Percentiles rank a stretch among this genome's conserved stretches.
Evolutionary conservation across 106 monocot species (phyloP).

Genomic region (Dendrobium nobile): DNA sequence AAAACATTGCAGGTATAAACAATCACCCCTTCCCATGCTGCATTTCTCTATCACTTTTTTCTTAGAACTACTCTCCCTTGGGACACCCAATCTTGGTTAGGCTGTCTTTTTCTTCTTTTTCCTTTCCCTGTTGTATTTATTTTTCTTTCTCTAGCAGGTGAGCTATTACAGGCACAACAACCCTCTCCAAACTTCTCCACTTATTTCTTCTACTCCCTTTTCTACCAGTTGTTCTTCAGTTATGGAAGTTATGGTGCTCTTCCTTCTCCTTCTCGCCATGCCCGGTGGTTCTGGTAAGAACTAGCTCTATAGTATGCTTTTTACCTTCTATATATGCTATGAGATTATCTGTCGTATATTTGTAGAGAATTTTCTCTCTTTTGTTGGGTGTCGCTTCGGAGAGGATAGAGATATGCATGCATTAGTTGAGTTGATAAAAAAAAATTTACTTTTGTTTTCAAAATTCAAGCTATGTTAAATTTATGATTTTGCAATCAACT

Average conservation of each 20-base stretch:
- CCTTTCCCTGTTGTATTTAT: neutral
- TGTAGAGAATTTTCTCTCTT: neutral
- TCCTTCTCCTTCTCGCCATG: conserved; percentile 16
- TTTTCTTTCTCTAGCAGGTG: neutral
- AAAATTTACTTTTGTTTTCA: neutral
- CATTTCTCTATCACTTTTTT: no score
- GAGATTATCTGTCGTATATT: neutral
- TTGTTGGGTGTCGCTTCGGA: no score
- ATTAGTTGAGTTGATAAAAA: neutral
- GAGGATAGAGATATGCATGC: no score
- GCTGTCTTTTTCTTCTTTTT: neutral
- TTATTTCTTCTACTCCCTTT: neutral
- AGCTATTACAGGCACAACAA: no score
- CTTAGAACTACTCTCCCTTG: no score
- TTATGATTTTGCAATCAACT: no score
- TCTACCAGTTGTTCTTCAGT: neutral
- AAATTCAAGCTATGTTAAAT: no score
- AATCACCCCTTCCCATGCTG: no score
- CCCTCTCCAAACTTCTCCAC: neutral
- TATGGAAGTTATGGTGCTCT: conserved; percentile 13
- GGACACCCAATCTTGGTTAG: no score
- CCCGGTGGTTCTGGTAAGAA: conserved; percentile 24
- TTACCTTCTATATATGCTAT: neutral
- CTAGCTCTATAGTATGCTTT: neutral
- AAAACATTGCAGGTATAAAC: no score